phyloP scores from a whole-genome alignment of 352 stramenopile genomes.

The Globisporangium apiculatum region DNA sequence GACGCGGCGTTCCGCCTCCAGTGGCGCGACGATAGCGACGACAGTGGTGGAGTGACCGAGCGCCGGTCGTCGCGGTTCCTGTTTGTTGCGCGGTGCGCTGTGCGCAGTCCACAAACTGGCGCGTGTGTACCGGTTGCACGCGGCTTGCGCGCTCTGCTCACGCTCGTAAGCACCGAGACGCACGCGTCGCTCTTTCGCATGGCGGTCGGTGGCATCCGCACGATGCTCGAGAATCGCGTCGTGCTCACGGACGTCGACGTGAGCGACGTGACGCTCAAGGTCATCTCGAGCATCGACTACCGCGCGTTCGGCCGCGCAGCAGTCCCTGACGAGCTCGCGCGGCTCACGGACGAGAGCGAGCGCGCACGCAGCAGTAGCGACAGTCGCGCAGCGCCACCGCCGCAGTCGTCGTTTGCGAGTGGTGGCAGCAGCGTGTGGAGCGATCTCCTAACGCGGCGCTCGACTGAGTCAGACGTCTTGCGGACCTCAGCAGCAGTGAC shows the following conservation, averaged over 20 bases:
- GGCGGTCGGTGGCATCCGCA: constrained; percentile 58
- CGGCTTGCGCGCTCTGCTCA: constrained; percentile 58
- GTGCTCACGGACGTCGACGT: constrained; percentile 81
- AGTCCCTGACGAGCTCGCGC: constrained; percentile 48
- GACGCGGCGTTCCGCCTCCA: constrained; percentile 55
- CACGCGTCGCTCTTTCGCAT: constrained; percentile 64
- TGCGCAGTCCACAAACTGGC: constrained; percentile 33
- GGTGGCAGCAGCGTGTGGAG: neutral
- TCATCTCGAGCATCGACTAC: constrained; percentile 80
- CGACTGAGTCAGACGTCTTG: neutral
- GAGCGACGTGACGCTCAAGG: constrained; percentile 70
- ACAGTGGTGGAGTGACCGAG: constrained; percentile 9
- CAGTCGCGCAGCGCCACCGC: neutral
- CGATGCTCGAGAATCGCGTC: constrained; percentile 75
- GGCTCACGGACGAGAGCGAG: constrained; percentile 17
- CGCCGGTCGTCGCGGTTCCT: constrained; percentile 73
- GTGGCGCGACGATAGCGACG: constrained; percentile 32
- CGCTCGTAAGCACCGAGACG: constrained; percentile 67
- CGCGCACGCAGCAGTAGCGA: constrained; percentile 8
- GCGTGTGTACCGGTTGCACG: constrained; percentile 54
- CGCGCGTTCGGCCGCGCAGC: constrained; percentile 72
- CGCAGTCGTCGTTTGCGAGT: neutral
- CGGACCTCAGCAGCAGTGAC: neutral
- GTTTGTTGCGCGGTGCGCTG: constrained; percentile 30
- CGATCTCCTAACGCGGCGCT: neutral